Evolutionary conservation across 805 yeast genomes (phyloP), one percentile per base, ranked within the genome.

Genomic region (Schwanniomyces sp.): DNA sequence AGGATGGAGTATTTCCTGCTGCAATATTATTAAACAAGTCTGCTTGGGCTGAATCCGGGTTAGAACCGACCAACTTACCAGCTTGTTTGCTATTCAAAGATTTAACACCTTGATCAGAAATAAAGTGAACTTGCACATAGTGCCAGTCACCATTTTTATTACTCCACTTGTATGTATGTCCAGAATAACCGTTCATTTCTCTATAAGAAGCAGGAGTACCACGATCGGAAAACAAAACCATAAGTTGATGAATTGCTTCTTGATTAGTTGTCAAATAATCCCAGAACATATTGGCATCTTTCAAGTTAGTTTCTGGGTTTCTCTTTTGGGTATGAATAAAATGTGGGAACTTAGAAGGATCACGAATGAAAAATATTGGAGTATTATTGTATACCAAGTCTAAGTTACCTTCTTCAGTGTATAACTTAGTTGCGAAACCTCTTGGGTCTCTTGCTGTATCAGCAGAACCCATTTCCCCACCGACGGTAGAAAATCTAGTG

Each of bases 261-360:
- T 78, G 88, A 67, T 87, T 87, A 59, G 78, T 74, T 28, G 85
- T 80, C 63, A 86, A 76, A 66, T 85, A 88, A 69, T 87, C 92
- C 94, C 95, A 88, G 66, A 86, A 86, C 86, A 82, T 83, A 69
- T 85, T 79, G 91, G 91, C 78, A 67, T 86, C 94, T 67, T 85
- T 85, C 67, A 85, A 73, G 69, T 86, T 86, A 37, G 90, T 86
- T 64, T 84, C 80, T 17, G 94, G 94, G 71, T 85, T 79, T 72
- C 95, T 80, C 82, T 88, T 88, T 69, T 89, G 96, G 17, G 96
- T 86, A 70, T 89, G 96, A 63, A 88, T 88, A 62, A 88, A 88
- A 61, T 84, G 88, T 41, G 95, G 92, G 74, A 88, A 89, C 74
- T 89, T 88, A 49, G 84, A 75, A 44, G 91, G 91, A 66, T 89